A percentile compares a stretch with the other conserved stretches of the same genome.
Evolutionary conservation across 2,329 filamentous ascomycete species (phyloP).

Genomic region (Exophiala sp.): DNA sequence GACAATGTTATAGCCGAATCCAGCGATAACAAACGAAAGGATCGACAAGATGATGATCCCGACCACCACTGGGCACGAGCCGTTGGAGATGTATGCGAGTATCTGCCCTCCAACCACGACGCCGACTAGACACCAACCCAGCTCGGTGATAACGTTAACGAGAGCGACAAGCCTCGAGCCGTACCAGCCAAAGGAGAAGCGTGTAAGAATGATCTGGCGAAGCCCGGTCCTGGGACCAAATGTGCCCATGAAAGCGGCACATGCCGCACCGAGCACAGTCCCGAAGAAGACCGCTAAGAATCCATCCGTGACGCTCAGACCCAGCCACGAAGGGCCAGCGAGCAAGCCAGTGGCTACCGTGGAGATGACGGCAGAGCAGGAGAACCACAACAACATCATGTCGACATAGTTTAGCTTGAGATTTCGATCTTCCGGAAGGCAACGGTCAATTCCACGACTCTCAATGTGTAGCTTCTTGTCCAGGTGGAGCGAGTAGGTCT

Average conservation of each 20-base stretch:
- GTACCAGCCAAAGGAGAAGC: conserved; percentile 30
- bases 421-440: conserved; percentile 1
- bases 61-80: conserved; percentile 27
- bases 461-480: conserved; percentile 12
- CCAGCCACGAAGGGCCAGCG: conserved; percentile 8
- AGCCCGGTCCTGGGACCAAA: conserved; percentile 20
- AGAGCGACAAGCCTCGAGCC: conserved; percentile 35
- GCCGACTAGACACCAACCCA: conserved; percentile 47
- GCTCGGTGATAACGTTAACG: conserved; percentile 49
- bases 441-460: conserved; percentile 13
- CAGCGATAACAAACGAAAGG: conserved; percentile 27
- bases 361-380: conserved; percentile 8
- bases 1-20: conserved; percentile 29
- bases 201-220: conserved; percentile 28
- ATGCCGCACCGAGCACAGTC: conserved; percentile 1
- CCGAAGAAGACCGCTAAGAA: conserved; percentile 9
- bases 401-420: conserved; percentile 7
- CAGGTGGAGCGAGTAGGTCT: conserved; percentile 1
- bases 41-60: conserved; percentile 31
- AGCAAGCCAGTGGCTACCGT: conserved; percentile 5
- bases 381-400: conserved; percentile 15
- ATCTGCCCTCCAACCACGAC: conserved; percentile 34
- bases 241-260: conserved; percentile 10
- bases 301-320: conserved; percentile 5
- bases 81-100: conserved; percentile 32